A percentile compares a stretch with the other conserved stretches of the same genome.
phyloP scores from a whole-genome alignment of 768 basidiomycete genomes.

The Rhodocollybia butyracea region DNA sequence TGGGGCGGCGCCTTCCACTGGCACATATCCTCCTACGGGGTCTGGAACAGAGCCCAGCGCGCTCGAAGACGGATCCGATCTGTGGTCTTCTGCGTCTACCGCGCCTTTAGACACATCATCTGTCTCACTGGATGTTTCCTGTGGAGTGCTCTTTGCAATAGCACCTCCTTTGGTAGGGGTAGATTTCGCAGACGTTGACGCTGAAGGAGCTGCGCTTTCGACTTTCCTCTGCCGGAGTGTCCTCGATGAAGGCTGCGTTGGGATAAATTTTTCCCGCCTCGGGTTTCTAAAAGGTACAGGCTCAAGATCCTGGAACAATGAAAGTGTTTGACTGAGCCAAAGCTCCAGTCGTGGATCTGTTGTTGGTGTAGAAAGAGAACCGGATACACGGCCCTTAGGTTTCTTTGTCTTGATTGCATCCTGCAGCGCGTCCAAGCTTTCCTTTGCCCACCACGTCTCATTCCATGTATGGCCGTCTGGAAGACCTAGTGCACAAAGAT shows the following conservation, averaged over 20 bases:
- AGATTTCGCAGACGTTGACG: slow-evolving; percentile 16
- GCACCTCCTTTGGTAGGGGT: background rate
- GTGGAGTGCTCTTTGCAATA: background rate
- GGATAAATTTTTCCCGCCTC: slow-evolving; percentile 15
- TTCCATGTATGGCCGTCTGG: slow-evolving; percentile 15
- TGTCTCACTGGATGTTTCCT: no score
- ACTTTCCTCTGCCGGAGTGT: slow-evolving; percentile 47
- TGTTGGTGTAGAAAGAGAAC: slow-evolving; percentile 30
- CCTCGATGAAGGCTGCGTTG: slow-evolving; percentile 33
- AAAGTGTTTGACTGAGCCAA: slow-evolving; percentile 59
- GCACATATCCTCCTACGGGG: background rate
- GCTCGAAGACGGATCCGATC: background rate
- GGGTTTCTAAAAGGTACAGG: slow-evolving; percentile 18
- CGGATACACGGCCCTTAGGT: slow-evolving; percentile 40
- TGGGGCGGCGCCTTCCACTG: background rate
- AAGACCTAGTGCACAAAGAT: slow-evolving; percentile 63
- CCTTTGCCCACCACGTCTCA: slow-evolving; percentile 60
- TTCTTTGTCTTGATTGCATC: slow-evolving; percentile 66
- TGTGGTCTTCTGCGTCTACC: background rate
- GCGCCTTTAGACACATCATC: no score
- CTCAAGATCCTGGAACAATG: slow-evolving; percentile 46
- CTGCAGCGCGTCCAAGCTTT: slow-evolving; percentile 65
- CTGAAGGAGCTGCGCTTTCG: slow-evolving; percentile 18
- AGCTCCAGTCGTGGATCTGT: slow-evolving; percentile 31
- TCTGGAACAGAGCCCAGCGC: background rate